phyloP scores from a whole-genome alignment of 192 early-diverging fungal species.

The Mortierella alpina region DNA sequence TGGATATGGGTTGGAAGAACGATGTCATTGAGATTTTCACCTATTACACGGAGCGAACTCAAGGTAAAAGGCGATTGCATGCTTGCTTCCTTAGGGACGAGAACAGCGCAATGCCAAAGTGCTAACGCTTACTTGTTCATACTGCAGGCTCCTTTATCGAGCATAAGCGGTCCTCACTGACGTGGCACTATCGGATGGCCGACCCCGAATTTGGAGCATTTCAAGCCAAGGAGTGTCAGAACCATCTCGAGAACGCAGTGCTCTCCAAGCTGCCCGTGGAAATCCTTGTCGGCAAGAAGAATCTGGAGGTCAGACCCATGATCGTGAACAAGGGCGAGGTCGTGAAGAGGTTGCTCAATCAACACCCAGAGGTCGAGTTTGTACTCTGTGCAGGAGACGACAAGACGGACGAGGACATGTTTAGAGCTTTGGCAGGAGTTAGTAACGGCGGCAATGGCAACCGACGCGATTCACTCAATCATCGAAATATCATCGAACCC shows the following conservation, averaged over 20 bases:
- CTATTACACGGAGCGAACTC: slow-evolving; percentile 96
- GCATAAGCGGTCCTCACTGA: slow-evolving; percentile 90
- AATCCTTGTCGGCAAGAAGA: slow-evolving; percentile 96
- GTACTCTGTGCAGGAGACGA: slow-evolving; percentile 97
- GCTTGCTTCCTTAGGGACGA: background rate
- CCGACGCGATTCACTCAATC: slow-evolving; percentile 18
- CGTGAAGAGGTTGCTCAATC: slow-evolving; percentile 82
- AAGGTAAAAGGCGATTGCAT: slow-evolving; percentile 61
- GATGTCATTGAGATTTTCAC: slow-evolving; percentile 94
- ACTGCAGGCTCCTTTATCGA: slow-evolving; percentile 81
- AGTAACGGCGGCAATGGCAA: background rate
- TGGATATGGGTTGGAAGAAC: slow-evolving; percentile 93
- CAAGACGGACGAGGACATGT: slow-evolving; percentile 99
- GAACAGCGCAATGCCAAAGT: too few species aligned
- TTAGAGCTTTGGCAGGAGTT: slow-evolving; percentile 68
- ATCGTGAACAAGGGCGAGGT: slow-evolving; percentile 98
- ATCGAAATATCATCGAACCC: slow-evolving; percentile 16
- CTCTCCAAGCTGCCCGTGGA: slow-evolving; percentile 95
- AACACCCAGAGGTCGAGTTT: slow-evolving; percentile 82
- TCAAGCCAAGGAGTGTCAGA: slow-evolving; percentile 98
- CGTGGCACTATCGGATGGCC: slow-evolving; percentile 96
- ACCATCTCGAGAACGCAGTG: slow-evolving; percentile 92
- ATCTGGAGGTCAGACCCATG: slow-evolving; percentile 93
- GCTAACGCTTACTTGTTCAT: background rate
- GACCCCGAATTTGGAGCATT: slow-evolving; percentile 96